Base-by-base conservation (phyloP, 2,329 filamentous ascomycete species). In the Pseudogymnoascus sp. region DNA sequence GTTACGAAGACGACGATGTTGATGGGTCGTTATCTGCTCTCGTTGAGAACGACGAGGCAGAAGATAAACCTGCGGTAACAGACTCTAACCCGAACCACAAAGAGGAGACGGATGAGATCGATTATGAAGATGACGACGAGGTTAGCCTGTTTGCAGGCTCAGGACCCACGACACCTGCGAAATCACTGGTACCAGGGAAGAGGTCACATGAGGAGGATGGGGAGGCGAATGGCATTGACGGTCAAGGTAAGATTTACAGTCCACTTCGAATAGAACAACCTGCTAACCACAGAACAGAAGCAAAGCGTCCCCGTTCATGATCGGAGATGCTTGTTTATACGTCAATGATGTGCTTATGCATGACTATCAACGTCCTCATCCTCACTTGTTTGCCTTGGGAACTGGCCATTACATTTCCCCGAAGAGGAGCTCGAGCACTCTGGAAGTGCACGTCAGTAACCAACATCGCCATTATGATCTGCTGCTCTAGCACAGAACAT, bases 21-120 rank as follows among this genome's bases (percentile, higher is more conserved):
- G 21, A 61, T 37, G 21, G 36, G 62, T 38, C 63, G 31, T 56
- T 63, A 62, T 61, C 62, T 63, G 63, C 62, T 63, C 53, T 59
- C 62, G 65, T 67, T 53, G 69, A 69, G 37, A 63, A 69, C 37
- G 67, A 75, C 10, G 71, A 74, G 8, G 70, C 70, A 59, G 75
- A 72, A 28, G 75, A 75, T 63, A 74, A 73, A 12, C 74, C 74
- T 7, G 72, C 69, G 14, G 74, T 72, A 46, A 67, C 75, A 5
- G 70, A 71, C 34, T 69, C 70, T 18, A 73, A 73, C 21, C 73
- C 73, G 25, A 68, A 73, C 25, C 34, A n/a, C 14, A 63, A 50
- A 12, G 60, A 60, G 56, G 37, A 61, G 21, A 28, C 46, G 40
- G 76, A 81, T 56, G 76, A 78, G 63, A 70, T 77, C 61, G 74